These are phyloP conservation scores for Alternaria solani DNA, from an alignment of 2,329 filamentous ascomycete genomes.

Conservation along the genomic window DNA sequence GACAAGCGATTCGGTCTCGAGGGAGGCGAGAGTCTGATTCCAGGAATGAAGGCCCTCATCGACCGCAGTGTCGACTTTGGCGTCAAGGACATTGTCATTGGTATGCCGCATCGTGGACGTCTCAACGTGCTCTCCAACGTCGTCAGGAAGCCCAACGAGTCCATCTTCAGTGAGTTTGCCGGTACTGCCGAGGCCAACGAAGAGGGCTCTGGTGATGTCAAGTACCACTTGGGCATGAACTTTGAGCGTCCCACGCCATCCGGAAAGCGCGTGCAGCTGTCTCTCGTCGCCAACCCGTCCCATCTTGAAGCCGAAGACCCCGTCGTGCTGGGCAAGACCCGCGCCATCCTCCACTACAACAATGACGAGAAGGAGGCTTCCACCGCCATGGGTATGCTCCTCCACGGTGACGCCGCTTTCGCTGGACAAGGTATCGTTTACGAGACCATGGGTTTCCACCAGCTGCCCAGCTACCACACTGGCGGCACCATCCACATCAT, in stretches of 20 bases:
- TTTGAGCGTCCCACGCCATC: conserved; percentile 98
- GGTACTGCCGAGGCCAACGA: conserved; percentile 87
- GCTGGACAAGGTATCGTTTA: conserved; percentile 97
- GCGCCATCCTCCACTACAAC: conserved; percentile 99
- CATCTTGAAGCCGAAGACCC: conserved; percentile 98
- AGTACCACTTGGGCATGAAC: conserved; percentile 99
- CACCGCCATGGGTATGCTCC: conserved; percentile 92
- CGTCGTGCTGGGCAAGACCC: conserved; percentile 95
- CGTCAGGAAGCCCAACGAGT: conserved; percentile 98
- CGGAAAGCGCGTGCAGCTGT: conserved; percentile 98
- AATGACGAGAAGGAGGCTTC: conserved; percentile 89
- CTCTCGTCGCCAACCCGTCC: conserved; percentile 96
- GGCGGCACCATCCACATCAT: conserved; percentile 96
- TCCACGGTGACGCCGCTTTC: conserved; percentile 97
- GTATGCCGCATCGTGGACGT: conserved; percentile 98
- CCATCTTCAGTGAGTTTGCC: conserved; percentile 98
- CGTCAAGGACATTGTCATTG: conserved; percentile 98
- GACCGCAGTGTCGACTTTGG: conserved; percentile 98
- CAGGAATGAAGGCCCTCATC: conserved; percentile 98
- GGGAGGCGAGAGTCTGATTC: conserved; percentile 94
- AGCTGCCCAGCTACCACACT: conserved; percentile 93
- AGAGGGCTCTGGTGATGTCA: conserved; percentile 97
- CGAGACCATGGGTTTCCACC: conserved; percentile 97
- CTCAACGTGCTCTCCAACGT: conserved; percentile 98
- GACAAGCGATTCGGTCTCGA: conserved; percentile 99